These are phyloP conservation scores for Aspergillus neotritici DNA, from an alignment of 2,329 filamentous ascomycete species.

Conservation along the genomic window DNA sequence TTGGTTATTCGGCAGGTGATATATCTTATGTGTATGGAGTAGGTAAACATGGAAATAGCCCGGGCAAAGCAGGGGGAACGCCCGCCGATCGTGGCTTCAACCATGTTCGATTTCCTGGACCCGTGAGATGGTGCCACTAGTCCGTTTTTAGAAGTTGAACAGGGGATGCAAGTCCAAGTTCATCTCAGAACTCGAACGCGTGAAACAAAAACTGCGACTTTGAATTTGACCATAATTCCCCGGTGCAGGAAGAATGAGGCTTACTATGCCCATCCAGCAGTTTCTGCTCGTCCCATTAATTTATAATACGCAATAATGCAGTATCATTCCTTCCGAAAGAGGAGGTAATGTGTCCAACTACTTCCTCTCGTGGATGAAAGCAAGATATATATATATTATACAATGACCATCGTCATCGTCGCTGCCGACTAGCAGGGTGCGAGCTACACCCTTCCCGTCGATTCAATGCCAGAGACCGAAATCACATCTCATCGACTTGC, in stretches of 20 bases:
- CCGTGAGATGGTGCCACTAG: not conserved
- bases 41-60: not conserved
- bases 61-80: not conserved
- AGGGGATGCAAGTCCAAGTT: not conserved
- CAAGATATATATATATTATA: conserved; percentile 7
- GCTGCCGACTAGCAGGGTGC: not conserved
- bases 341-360: conserved; percentile 2
- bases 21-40: not conserved
- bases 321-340: conserved; percentile 4
- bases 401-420: too few relatives aligned
- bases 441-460: conserved; percentile 2
- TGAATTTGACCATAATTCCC: conserved; percentile 1
- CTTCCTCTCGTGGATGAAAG: conserved; percentile 1
- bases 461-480: conserved; percentile 1
- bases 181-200: not conserved
- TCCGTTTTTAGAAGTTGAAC: not conserved
- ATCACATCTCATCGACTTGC: conserved; percentile 2
- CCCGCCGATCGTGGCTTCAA: not conserved
- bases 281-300: conserved; percentile 6
- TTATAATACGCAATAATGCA: conserved; percentile 5
- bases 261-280: conserved; percentile 3
- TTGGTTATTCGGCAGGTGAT: not conserved
- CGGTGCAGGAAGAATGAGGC: conserved; percentile 4
- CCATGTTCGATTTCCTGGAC: not conserved
- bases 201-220: not conserved